A percentile compares a stretch with the other conserved stretches of the same genome.
These are phyloP conservation scores for Neoscytalidium dimidiatum DNA, from an alignment of 2,329 filamentous ascomycete species.

Conservation along the genomic window DNA sequence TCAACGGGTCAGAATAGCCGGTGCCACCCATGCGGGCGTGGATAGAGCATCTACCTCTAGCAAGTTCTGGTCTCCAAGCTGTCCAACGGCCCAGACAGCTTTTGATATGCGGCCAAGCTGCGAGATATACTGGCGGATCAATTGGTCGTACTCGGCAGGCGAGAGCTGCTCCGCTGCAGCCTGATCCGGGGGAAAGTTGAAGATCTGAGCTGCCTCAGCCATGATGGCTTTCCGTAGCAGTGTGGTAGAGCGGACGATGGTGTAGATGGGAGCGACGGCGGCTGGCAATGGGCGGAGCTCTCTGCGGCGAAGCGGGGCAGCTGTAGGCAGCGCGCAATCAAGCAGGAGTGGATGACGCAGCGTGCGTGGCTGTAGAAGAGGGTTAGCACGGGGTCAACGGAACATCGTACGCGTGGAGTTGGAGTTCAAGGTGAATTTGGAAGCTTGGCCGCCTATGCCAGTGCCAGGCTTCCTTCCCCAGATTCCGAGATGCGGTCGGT, in stretches of 20 bases:
- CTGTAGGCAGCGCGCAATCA: not conserved
- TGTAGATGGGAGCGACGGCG: not conserved
- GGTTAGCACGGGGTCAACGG: not conserved
- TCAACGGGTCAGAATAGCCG: not conserved
- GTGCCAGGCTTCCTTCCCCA: constrained; percentile 18
- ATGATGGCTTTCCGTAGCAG: not conserved
- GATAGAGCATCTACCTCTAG: constrained; percentile 36
- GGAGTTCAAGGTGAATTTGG: not conserved
- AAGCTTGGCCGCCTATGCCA: constrained; percentile 14
- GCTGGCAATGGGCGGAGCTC: constrained; percentile 10
- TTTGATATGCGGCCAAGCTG: constrained; percentile 36
- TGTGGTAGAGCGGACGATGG: not conserved
- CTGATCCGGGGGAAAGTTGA: constrained; percentile 18
- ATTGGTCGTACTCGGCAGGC: constrained; percentile 40
- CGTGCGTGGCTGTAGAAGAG: not conserved
- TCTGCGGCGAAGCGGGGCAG: constrained; percentile 7
- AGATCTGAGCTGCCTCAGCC: constrained; percentile 14
- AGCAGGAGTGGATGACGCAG: not conserved
- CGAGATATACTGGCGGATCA: constrained; percentile 36
- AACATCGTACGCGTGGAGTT: not conserved
- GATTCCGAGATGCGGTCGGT: constrained; percentile 19
- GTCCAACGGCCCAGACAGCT: constrained; percentile 36
- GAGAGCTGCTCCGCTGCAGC: constrained; percentile 12
- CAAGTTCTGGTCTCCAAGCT: constrained; percentile 42
- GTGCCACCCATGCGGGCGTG: no score